A percentile compares a stretch with the other conserved stretches of the same genome.
These are phyloP conservation scores for Kodamaea suecica DNA, from an alignment of 1,139 yeast species.

Conservation along the genomic window DNA sequence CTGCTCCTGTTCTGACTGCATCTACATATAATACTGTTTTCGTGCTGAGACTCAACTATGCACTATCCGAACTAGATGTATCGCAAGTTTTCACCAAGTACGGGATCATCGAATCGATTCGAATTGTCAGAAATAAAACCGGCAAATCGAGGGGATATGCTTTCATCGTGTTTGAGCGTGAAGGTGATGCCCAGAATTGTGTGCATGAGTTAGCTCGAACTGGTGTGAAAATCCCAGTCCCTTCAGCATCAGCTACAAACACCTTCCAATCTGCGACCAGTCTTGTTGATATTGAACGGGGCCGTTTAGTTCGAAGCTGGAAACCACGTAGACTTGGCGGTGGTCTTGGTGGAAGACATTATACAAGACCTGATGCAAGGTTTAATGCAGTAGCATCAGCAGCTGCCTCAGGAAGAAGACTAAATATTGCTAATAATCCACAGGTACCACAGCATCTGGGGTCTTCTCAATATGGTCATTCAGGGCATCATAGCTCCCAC, in stretches of 20 bases:
- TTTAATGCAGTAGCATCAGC: constrained; percentile 49
- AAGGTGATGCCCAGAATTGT: constrained; percentile 56
- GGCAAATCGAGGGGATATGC: constrained; percentile 79
- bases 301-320: constrained; percentile 74
- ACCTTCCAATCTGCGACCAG: constrained; percentile 26
- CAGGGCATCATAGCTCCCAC: not conserved
- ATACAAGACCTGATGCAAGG: constrained; percentile 38
- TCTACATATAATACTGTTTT: constrained; percentile 83
- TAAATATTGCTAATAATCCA: constrained; percentile 20
- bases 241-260: constrained; percentile 29
- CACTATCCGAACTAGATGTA: constrained; percentile 65
- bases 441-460: constrained; percentile 3
- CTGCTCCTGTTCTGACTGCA: constrained; percentile 35
- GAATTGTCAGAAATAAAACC: constrained; percentile 60
- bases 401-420: constrained; percentile 46
- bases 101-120: constrained; percentile 68
- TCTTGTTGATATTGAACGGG: constrained; percentile 81
- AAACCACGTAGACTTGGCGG: constrained; percentile 72
- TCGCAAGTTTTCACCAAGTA: constrained; percentile 58
- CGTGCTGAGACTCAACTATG: constrained; percentile 67
- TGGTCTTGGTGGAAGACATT: constrained; percentile 61
- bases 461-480: not conserved
- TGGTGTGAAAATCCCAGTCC: constrained; percentile 31
- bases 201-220: constrained; percentile 57
- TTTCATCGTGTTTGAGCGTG: constrained; percentile 68